phyloP scores from a whole-genome alignment of 768 basidiomycete species.

The Gloeopeniophorella convolvens region DNA sequence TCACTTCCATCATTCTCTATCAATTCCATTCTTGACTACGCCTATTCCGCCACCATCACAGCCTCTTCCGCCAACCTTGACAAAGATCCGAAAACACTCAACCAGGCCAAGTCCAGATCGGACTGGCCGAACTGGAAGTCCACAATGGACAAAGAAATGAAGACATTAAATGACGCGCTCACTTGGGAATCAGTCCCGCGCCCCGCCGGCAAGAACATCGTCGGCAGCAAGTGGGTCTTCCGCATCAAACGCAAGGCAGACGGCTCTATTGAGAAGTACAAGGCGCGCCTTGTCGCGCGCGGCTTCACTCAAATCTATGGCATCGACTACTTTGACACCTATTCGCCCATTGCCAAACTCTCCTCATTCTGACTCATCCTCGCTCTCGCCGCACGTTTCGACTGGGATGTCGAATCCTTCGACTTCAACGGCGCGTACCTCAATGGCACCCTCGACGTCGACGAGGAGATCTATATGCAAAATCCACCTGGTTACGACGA shows the following conservation, averaged over 20 bases:
- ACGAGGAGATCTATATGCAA: conserved; percentile 20
- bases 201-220: not conserved
- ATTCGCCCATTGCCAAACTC: conserved; percentile 24
- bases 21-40: too few relatives aligned
- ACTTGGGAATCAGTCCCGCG: not conserved
- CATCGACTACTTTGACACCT: conserved; percentile 32
- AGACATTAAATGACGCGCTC: not conserved
- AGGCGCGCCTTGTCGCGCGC: conserved; percentile 37
- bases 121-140: conserved; percentile 26
- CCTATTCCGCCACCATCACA: not conserved
- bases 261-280: conserved; percentile 20
- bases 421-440: conserved; percentile 23
- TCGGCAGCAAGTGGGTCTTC: conserved; percentile 29
- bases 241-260: conserved; percentile 23
- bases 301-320: conserved; percentile 35
- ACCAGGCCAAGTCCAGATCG: conserved; percentile 23
- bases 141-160: not conserved
- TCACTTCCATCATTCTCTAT: too few relatives aligned
- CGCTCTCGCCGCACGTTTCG: conserved; percentile 23
- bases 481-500: conserved; percentile 13
- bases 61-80: not conserved
- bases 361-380: conserved; percentile 24
- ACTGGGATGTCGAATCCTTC: not conserved
- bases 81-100: not conserved
- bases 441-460: not conserved